These are phyloP conservation scores for Claviceps fusiformis DNA, from an alignment of 2,329 filamentous ascomycete genomes.

Conservation along the genomic window DNA sequence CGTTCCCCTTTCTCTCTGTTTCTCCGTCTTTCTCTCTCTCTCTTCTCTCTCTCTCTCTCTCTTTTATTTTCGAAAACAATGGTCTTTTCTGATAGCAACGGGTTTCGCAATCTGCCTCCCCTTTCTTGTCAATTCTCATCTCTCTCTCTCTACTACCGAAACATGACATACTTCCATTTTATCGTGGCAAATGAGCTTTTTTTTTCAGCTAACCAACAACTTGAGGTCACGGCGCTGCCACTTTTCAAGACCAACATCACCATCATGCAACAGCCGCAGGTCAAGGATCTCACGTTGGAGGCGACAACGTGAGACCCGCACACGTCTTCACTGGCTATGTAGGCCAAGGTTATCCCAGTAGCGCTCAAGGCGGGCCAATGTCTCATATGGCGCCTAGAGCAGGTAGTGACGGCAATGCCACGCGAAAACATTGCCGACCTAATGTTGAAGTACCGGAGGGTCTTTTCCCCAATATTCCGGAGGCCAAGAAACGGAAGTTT, in stretches of 20 bases:
- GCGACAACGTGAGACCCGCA: constrained; percentile 54
- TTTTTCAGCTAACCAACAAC: background rate
- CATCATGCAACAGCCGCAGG: constrained; percentile 48
- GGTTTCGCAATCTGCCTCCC: no score
- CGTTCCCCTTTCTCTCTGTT: background rate
- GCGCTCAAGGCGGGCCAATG: constrained; percentile 42
- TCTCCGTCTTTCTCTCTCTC: background rate
- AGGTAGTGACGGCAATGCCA: constrained; percentile 19
- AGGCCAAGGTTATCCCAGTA: constrained; percentile 43
- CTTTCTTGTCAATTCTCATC: no score
- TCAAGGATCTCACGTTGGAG: constrained; percentile 32
- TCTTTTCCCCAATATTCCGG: constrained; percentile 78
- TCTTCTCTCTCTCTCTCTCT: no score
- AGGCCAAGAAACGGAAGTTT: constrained; percentile 88
- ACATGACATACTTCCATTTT: no score
- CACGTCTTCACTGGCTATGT: constrained; percentile 63
- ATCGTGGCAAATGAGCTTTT: background rate
- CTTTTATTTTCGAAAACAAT: no score
- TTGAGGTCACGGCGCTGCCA: constrained; percentile 43
- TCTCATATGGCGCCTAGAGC: constrained; percentile 39
- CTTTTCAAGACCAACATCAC: constrained; percentile 46
- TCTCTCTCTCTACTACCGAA: background rate
- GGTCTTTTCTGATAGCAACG: no score
- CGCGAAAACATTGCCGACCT: constrained; percentile 24
- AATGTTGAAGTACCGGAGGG: constrained; percentile 49